Evolutionary conservation across 2,329 filamentous ascomycete species (phyloP), one percentile per base, ranked within the genome.

Genomic region (Xylariaceae sp.): DNA sequence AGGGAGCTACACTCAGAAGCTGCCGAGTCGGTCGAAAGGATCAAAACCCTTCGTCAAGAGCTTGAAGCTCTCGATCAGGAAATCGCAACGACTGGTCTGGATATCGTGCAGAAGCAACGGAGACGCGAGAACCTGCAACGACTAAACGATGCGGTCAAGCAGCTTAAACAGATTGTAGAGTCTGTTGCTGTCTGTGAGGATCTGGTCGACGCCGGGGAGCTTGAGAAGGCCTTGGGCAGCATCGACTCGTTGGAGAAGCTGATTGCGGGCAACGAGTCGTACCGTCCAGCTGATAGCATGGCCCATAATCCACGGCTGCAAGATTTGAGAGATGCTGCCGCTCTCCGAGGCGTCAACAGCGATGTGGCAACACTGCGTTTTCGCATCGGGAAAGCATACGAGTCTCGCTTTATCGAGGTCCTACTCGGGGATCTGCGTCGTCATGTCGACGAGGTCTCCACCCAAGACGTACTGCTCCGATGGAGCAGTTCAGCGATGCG

Each of bases 1-100:
- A 83, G 87, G 45, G 87, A 95, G 54, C 67, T 98, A 9, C 90
- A 98, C 55, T 82, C 82, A 0, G 92, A 98, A 58, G 89, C 92
- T 5, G 83, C 88, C 9, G 85, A 93, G 37, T 96, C 90, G 2
- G 89, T 98, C 2, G 71, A 81, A 7, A 79, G 84, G 40, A 98
- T 98, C 38, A 87, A 88, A 52, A 70, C 73, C 0, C 57, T 98
- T 25, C 73, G 92, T 37, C 75, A 78, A 47, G 90, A 96, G 51
- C 65, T 98, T 0, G 71, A 80, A 38, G 77, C 77, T 24, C 68
- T 98, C 5, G 92, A 98, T 53, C 71, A 83, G 36, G 87, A 95
- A 47, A 86, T 96, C 58, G 90, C 88, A 1, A 65, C 86, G 3
- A 85, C 79, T 19, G 92, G 92, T 0, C 59, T 98, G 19, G 81